Evolutionary conservation across 352 stramenopile genomes (phyloP).

Genomic region (Pythium sukuiense): DNA sequence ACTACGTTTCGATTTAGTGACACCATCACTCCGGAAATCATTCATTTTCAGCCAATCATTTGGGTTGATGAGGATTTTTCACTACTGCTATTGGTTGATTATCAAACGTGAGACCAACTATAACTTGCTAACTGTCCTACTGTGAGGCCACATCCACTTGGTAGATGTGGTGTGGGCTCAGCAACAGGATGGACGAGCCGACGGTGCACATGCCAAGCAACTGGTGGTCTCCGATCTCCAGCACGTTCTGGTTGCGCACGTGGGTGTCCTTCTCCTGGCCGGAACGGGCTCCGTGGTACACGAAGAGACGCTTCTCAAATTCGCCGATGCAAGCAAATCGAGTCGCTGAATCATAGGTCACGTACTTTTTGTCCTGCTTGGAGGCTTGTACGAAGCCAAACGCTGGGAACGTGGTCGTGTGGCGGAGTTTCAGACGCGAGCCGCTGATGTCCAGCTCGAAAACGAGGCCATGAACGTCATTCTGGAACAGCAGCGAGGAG

Average conservation of each 20-base stretch:
- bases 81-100: neutral
- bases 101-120: neutral
- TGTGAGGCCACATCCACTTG: constrained; percentile 9
- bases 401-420: constrained; percentile 62
- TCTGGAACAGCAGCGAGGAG: constrained; percentile 69
- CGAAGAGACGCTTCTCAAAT: constrained; percentile 74
- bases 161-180: constrained; percentile 48
- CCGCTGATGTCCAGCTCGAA: constrained; percentile 40
- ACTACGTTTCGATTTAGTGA: constrained; percentile 27
- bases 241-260: constrained; percentile 62
- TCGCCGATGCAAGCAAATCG: constrained; percentile 75
- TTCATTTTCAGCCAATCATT: constrained; percentile 11
- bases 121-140: neutral
- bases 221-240: constrained; percentile 69
- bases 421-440: constrained; percentile 35
- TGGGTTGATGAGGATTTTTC: neutral
- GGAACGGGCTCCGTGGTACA: constrained; percentile 52
- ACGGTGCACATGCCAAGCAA: constrained; percentile 59
- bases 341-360: constrained; percentile 51
- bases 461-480: constrained; percentile 78
- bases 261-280: constrained; percentile 40
- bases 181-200: constrained; percentile 47
- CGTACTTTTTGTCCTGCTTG: constrained; percentile 87
- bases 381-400: constrained; percentile 87
- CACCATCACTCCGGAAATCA: constrained; percentile 9